Base-by-base conservation (phyloP, 257 asterid genomes). In the Cynanchum wilfordii region DNA sequence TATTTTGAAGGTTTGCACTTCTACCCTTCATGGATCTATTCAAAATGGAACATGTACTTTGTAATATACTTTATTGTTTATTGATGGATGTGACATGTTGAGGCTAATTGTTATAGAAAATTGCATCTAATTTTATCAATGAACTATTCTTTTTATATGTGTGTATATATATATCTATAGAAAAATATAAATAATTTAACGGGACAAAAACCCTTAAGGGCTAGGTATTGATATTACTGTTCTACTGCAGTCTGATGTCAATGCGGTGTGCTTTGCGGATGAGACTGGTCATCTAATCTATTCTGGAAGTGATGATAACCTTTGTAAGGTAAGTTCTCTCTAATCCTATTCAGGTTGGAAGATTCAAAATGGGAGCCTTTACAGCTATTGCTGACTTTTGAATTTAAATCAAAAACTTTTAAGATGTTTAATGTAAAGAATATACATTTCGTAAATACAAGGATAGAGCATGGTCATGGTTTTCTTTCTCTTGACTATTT, bases 261-360 rank as follows among this genome's bases (percentile, higher is more conserved):
- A 94, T 84, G 87, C 97, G 73, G 99, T 94, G 44, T 91, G 99
- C 87, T 94, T 91, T 84, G 99, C 96, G 24, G 99, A 94, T 74
- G 99, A 91, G 79, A 87, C 86, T 57, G 98, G 99, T 64, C 92
- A 94, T 80, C 77, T 91, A 76, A 87, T 94, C 71, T 94, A 89
- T 81, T 94, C 99, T n/a, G 99, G 99, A 77, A 94, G 99, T 27
- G 99, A 94, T 36, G 99, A 94, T 80, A 79, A 79, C 84, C 93
- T 91, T 29, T 94, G 99, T 85, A 94, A 94, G 84, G 99, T 89
- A 89, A 79, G 75, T 66, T 77, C 67, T 44, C 68, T 64, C 7
- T 25, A 44, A 64, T 64, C 25, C 11, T 69, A 45, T 47, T 25
- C 72, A 12, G 57, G 25, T 45, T 4, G 19, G 38, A 47, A 67